Conservation (phyloP, 2,329 filamentous ascomycete genomes). For the Cytospora leucostoma region DNA sequence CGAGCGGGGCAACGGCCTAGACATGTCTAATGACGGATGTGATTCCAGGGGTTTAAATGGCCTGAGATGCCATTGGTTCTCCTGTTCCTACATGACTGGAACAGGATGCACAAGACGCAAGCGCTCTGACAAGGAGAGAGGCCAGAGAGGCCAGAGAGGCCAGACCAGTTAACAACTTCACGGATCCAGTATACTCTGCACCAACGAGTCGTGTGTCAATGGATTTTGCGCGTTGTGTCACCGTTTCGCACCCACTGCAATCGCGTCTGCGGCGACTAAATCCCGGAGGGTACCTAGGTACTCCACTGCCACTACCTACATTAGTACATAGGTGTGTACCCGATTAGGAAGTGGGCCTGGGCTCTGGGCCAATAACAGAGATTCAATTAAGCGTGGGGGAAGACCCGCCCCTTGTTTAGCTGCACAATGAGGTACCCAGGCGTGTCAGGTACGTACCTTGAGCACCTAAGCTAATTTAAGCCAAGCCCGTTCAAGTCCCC, state of each 20-base stretch:
- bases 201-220: not conserved
- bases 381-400: not conserved
- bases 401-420: not conserved
- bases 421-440: no score
- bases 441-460: not conserved
- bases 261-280: conserved; percentile 13
- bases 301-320: conserved; percentile 6
- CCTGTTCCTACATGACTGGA: not conserved
- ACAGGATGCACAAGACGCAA: not conserved
- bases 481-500: conserved; percentile 10
- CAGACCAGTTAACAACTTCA: not conserved
- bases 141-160: not conserved
- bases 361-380: not conserved
- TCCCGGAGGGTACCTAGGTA: not conserved
- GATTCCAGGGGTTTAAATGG: not conserved
- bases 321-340: not conserved
- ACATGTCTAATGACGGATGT: not conserved
- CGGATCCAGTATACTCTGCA: not conserved
- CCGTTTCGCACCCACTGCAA: not conserved
- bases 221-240: not conserved
- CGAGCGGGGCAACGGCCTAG: no score
- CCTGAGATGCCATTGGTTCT: not conserved
- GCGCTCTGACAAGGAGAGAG: conserved; percentile 1
- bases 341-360: conserved; percentile 2
- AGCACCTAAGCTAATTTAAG: not conserved